Conservation (phyloP, 352 stramenopile species). For the Phytophthora litchii region DNA sequence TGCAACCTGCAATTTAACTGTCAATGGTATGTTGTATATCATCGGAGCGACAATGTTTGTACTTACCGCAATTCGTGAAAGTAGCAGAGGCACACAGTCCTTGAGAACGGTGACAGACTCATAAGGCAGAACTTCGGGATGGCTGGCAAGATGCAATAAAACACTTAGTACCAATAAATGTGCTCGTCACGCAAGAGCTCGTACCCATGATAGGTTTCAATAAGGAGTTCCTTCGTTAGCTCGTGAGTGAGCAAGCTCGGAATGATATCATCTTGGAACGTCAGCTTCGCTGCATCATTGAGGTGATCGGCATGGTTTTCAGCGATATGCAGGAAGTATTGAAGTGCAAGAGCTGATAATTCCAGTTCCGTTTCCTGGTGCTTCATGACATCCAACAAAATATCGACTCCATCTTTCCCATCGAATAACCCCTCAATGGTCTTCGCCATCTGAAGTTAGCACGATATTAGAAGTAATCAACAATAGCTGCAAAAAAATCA, state of each 20-base stretch:
- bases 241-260: slow-evolving; percentile 62
- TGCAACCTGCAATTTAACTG: slow-evolving; percentile 50
- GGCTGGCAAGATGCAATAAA: slow-evolving; percentile 33
- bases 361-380: slow-evolving; percentile 67
- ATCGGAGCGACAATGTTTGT: background rate
- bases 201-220: slow-evolving; percentile 75
- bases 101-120: slow-evolving; percentile 47
- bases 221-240: slow-evolving; percentile 72
- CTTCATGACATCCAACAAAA: slow-evolving; percentile 77
- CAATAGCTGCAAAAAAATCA: background rate
- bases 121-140: slow-evolving; percentile 61
- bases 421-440: slow-evolving; percentile 53
- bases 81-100: slow-evolving; percentile 51
- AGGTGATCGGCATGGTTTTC: slow-evolving; percentile 55
- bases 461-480: background rate
- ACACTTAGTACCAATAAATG: slow-evolving; percentile 3
- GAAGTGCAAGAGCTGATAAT: slow-evolving; percentile 72
- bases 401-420: slow-evolving; percentile 56
- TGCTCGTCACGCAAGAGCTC: background rate
- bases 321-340: slow-evolving; percentile 85
- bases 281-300: slow-evolving; percentile 36
- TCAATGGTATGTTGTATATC: background rate
- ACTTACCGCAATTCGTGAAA: slow-evolving; percentile 77
- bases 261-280: slow-evolving; percentile 63
- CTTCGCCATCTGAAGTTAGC: slow-evolving; percentile 62